Evolutionary conservation across 1,139 yeast genomes (phyloP), one percentile per base, ranked within the genome.

Genomic region (Magnusiomyces paraingens): DNA sequence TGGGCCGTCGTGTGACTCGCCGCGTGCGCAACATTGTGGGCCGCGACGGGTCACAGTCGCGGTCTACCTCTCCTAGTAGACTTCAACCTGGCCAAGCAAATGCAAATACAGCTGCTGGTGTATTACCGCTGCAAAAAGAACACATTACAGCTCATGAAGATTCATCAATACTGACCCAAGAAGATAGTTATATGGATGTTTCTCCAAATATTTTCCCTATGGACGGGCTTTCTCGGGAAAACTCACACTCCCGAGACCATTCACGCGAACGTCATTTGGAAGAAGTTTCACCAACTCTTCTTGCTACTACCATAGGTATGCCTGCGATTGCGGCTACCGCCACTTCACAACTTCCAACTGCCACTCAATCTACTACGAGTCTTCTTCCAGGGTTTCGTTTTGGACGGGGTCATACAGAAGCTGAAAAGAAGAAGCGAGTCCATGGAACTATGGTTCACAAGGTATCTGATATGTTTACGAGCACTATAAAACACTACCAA

Each of bases 401-500:
- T 17, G 36, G 39, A 4, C 36, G 39, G 6, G 26, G 47, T 21
- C 47, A 22, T 44, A 11, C 5, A 3, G 40, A 12, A 12, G 40
- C n/a, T 12, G 41, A 46, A 5, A 46, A 46, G 36, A 46, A 46
- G 41, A 46, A 46, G 17, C 40, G 40, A 5, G 40, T 12, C 12
- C 40, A 32, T 10, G 50, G 38, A 18, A 38, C 43, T 3, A 35
- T 47, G 21, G 42, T 47, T 3, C 21, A 22, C 6, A 47, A 47
- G 26, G 35, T 47, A 11, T 14, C 32, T 22, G 50, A 38, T n/a
- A 47, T 47, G 44, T 38, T 47, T 47, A 21, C 50, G 14, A 47
- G 53, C 6, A 15, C 55, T 2, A 47, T 49, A 21, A 52, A 53
- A 39, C 52, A 42, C 8, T 51, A 40, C 32, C 49, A 43, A 17